Conservation (phyloP, 2,329 filamentous ascomycete genomes). For the Arthrobotrys iridis region DNA sequence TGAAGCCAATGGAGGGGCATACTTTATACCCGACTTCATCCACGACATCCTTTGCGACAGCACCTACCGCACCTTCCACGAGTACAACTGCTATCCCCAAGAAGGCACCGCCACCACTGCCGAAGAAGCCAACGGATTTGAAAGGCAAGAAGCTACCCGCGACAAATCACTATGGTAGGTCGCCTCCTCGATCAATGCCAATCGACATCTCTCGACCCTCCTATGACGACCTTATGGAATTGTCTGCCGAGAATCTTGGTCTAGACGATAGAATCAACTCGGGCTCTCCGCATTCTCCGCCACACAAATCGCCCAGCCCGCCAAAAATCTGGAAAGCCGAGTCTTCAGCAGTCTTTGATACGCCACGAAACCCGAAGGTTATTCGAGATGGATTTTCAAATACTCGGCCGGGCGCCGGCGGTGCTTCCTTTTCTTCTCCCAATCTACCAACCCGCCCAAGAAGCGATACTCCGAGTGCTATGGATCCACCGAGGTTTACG, state of each 20-base stretch:
- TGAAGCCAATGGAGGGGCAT: conserved; percentile 50
- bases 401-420: conserved; percentile 7
- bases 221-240: conserved; percentile 11
- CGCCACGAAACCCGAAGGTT: conserved; percentile 21
- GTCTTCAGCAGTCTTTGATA: conserved; percentile 42
- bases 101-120: conserved; percentile 35
- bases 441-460: conserved; percentile 21
- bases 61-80: conserved; percentile 19
- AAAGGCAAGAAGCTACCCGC: conserved; percentile 45
- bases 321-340: conserved; percentile 49
- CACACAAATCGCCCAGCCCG: conserved; percentile 43
- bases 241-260: conserved; percentile 12
- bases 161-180: conserved; percentile 33
- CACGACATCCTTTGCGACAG: conserved; percentile 19
- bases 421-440: conserved; percentile 27
- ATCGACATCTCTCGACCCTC: conserved; percentile 22
- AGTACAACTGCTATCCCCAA: neutral
- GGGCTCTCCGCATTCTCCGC: conserved; percentile 37
- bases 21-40: conserved; percentile 46
- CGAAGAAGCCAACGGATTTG: conserved; percentile 51
- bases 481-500: conserved; percentile 27
- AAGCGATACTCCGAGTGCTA: neutral
- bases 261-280: conserved; percentile 1
- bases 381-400: neutral
- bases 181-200: conserved; percentile 38